phyloP scores from a whole-genome alignment of 106 monocot species.

The Ottelia alismoides region DNA sequence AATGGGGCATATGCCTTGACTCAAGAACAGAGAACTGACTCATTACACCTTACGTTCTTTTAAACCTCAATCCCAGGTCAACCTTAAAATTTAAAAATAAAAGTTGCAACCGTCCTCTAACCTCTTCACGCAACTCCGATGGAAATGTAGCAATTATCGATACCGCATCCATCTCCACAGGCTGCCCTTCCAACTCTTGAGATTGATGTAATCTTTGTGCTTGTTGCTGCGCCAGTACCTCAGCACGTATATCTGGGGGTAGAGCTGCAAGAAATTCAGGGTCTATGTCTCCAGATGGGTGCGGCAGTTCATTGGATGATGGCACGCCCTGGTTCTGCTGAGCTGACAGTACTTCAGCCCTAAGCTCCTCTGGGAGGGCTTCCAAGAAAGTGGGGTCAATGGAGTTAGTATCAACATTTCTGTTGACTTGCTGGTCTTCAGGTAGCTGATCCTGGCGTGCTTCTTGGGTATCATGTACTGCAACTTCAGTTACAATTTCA shows the following conservation, averaged over 20 bases:
- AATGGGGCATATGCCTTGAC: too few species aligned
- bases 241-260: slow-evolving; percentile 77
- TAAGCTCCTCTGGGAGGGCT: slow-evolving; percentile 67
- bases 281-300: slow-evolving; percentile 59
- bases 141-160: slow-evolving; percentile 85
- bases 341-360: slow-evolving; percentile 74
- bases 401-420: slow-evolving; percentile 33
- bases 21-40: too few species aligned
- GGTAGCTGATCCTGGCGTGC: slow-evolving; percentile 21
- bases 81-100: not conserved
- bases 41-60: too few species aligned
- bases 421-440: slow-evolving; percentile 31
- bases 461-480: slow-evolving; percentile 27
- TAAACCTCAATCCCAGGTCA: too few species aligned
- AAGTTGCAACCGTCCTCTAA: too few species aligned
- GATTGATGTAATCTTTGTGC: slow-evolving; percentile 39
- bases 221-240: slow-evolving; percentile 70
- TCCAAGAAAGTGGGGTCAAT: slow-evolving; percentile 84
- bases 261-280: slow-evolving; percentile 84
- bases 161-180: slow-evolving; percentile 85
- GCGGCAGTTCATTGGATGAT: slow-evolving; percentile 32
- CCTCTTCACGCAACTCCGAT: slow-evolving; percentile 73
- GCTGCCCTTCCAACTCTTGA: slow-evolving; percentile 39
- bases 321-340: slow-evolving; percentile 23
- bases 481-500: slow-evolving; percentile 84